A percentile compares a stretch with the other conserved stretches of the same genome.
Evolutionary conservation across 495 filamentous ascomycete genomes (phyloP).

Genomic region (Aspergillus asperescens): DNA sequence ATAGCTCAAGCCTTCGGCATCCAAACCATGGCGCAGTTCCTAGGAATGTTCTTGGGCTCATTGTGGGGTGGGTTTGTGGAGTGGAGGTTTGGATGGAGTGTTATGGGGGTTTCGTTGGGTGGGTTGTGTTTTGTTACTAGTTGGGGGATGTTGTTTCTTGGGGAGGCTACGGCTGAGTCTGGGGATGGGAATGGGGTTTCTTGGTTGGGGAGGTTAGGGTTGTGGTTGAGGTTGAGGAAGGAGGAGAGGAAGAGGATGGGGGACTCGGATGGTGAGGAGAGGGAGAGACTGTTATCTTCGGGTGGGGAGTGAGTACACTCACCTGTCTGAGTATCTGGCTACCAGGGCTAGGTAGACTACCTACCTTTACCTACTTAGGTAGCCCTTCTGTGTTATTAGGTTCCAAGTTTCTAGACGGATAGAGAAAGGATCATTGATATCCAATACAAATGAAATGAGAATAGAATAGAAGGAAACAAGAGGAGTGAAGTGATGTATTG

Average conservation of each 20-base stretch:
- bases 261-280: conserved; percentile 11
- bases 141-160: not conserved
- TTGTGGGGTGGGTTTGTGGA: conserved; percentile 59
- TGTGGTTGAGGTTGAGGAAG: not conserved
- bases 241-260: conserved; percentile 1
- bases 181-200: conserved; percentile 14
- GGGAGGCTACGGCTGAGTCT: conserved; percentile 8
- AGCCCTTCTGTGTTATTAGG: too few relatives aligned
- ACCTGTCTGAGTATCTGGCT: too few relatives aligned
- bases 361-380: too few relatives aligned
- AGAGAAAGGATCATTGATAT: too few relatives aligned
- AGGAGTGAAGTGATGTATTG: not conserved
- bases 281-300: conserved; percentile 10
- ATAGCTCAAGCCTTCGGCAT: conserved; percentile 55
- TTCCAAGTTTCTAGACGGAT: too few relatives aligned
- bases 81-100: conserved; percentile 55
- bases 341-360: too few relatives aligned
- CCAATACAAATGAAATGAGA: not conserved
- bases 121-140: not conserved
- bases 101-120: conserved; percentile 36
- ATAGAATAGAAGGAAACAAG: not conserved
- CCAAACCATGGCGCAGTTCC: conserved; percentile 51
- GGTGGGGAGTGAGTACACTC: not conserved
- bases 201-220: conserved; percentile 14
- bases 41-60: conserved; percentile 59